Evolutionary conservation across 768 basidiomycete species (phyloP), one percentile per base, ranked within the genome.

Genomic region (Tephrocybe sp.): DNA sequence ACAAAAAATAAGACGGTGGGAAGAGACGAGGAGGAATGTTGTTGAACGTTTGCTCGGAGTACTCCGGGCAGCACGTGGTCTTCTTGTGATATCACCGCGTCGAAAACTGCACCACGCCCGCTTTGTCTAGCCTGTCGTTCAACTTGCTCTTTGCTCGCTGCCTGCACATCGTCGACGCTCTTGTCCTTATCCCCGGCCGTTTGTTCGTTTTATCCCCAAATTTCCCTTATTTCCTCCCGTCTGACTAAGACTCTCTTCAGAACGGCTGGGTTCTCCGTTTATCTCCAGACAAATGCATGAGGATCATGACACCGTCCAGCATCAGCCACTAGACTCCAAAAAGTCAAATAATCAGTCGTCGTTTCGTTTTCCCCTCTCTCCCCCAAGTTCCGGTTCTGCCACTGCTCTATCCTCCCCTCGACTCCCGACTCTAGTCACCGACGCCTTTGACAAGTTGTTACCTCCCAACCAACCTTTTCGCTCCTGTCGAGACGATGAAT

Each of bases 361-460:
- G n/a, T 69, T 68, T 53, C 65, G 56, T 36, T 78, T 76, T 53
- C 76, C 76, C 1, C 66, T 74, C 39, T 77, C 77, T n/a, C 76
- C 77, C 26, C 70, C 78, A 8, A 72, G 67, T 49, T 76, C 79
- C 30, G 68, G 72, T 22, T 60, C 72, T 23, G 62, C 63, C 34
- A 73, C 74, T 12, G 71, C 72, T 5, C 59, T 62, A 23, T 68
- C 76, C 40, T 75, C 76, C 1, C 71, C 73, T 46, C 63, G 62
- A 31, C 52, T 69, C 5, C 56, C 63, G 23, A 53, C 64, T 9
- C 56, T 65, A 30, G 19, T 53, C 8, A 65, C 59, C 31, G 57
- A 65, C 20, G 55, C 62, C 46, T 42, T 62, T 48, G 55, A 66
- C 49, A 54, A 53, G 41, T 23, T 56, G 26, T 42, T 56, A 11